phyloP scores from a whole-genome alignment of 2,329 filamentous ascomycete genomes.

The Fusarium zealandicum region DNA sequence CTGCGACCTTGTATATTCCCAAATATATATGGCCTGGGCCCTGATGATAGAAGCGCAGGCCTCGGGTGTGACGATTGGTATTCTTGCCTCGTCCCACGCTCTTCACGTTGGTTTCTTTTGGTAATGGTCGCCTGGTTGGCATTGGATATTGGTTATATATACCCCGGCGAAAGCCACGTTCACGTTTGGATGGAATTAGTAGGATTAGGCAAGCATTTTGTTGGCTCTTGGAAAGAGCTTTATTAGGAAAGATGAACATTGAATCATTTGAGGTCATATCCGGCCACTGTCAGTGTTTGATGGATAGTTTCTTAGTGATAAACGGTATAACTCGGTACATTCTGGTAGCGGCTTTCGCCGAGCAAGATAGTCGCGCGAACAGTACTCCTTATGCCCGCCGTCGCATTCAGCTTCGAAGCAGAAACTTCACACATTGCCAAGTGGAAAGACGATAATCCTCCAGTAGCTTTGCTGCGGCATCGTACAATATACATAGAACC shows the following conservation, averaged over 20 bases:
- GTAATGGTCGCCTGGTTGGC: slow-evolving; percentile 21
- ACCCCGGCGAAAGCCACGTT: slow-evolving; percentile 44
- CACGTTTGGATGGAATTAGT: slow-evolving; percentile 35
- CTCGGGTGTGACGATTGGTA: slow-evolving; percentile 2
- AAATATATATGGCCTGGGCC: slow-evolving; percentile 1
- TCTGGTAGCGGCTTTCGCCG: too few relatives aligned
- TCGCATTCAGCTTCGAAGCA: neutral
- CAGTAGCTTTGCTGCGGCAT: slow-evolving; percentile 39
- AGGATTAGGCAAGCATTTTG: slow-evolving; percentile 1
- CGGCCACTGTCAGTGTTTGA: neutral
- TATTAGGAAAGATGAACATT: neutral
- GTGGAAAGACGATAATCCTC: slow-evolving; percentile 26
- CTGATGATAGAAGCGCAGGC: slow-evolving; percentile 1
- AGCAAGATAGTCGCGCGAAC: too few relatives aligned
- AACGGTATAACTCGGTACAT: too few relatives aligned
- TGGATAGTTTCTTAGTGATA: neutral
- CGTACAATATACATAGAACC: slow-evolving; percentile 42
- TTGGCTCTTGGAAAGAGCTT: neutral
- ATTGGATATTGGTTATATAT: slow-evolving; percentile 40
- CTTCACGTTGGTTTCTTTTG: slow-evolving; percentile 18
- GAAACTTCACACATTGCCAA: neutral
- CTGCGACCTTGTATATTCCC: neutral
- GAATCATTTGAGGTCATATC: neutral
- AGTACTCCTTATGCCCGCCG: too few relatives aligned
- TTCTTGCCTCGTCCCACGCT: slow-evolving; percentile 8